Percentiles rank a stretch among this genome's conserved stretches.
Evolutionary conservation across 1,139 yeast species (phyloP).

Genomic region (Yamadazyma jaroonii): DNA sequence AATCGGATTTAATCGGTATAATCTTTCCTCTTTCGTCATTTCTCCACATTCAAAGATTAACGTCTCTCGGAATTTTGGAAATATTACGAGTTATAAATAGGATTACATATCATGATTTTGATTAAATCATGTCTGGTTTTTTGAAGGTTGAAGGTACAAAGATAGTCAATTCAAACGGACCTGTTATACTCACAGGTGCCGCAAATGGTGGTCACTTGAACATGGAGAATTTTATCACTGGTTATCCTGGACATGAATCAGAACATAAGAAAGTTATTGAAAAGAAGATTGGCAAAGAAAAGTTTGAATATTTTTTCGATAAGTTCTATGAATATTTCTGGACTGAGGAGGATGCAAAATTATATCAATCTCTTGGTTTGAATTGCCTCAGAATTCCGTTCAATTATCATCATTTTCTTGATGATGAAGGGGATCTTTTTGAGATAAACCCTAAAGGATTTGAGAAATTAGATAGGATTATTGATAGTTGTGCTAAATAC

Average conservation of each 20-base stretch:
- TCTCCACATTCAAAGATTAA: slow-evolving; percentile 1
- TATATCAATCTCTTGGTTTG: slow-evolving; percentile 36
- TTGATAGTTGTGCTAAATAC: slow-evolving; percentile 35
- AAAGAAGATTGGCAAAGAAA: slow-evolving; percentile 37
- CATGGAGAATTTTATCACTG: slow-evolving; percentile 52
- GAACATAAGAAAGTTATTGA: slow-evolving; percentile 39
- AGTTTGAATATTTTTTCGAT: slow-evolving; percentile 42
- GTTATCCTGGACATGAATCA: slow-evolving; percentile 48
- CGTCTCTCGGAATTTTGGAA: no score
- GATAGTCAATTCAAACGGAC: slow-evolving; percentile 35
- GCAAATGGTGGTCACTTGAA: slow-evolving; percentile 48
- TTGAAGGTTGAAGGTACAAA: slow-evolving; percentile 29
- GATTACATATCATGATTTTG: no score
- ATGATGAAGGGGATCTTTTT: slow-evolving; percentile 38
- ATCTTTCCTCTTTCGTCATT: not conserved
- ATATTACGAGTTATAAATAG: no score
- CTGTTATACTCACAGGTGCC: slow-evolving; percentile 35
- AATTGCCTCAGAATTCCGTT: slow-evolving; percentile 46
- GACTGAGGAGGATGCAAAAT: slow-evolving; percentile 43
- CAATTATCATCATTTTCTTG: slow-evolving; percentile 44
- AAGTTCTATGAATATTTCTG: slow-evolving; percentile 47
- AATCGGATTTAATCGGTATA: no score
- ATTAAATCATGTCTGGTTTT: slow-evolving; percentile 17
- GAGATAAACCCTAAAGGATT: slow-evolving; percentile 40
- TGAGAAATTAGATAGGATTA: slow-evolving; percentile 34